These are phyloP conservation scores for Trypanosoma avium DNA, from an alignment of 208 protist species.

Conservation along the genomic window DNA sequence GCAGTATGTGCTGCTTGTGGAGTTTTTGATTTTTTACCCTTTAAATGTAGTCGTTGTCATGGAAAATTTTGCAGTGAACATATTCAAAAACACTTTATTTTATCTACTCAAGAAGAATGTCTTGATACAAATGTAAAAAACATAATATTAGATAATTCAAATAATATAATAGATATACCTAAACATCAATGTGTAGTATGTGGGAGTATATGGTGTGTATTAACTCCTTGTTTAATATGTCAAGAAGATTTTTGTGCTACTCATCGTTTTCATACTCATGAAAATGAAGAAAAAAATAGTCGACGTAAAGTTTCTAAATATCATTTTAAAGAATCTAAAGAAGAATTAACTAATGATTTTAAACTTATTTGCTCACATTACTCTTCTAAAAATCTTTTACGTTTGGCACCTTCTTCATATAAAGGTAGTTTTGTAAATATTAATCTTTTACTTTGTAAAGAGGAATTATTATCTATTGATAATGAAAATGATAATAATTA, in stretches of 20 bases:
- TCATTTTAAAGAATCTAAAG: neutral
- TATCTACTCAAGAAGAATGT: conserved; percentile 3
- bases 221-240: conserved; percentile 47
- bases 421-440: conserved; percentile 38
- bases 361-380: conserved; percentile 29
- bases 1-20: conserved; percentile 60
- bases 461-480: neutral
- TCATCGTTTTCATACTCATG: conserved; percentile 70
- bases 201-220: conserved; percentile 32
- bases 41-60: conserved; percentile 49
- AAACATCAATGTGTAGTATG: conserved; percentile 32
- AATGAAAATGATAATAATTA: neutral
- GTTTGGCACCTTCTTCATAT: conserved; percentile 44
- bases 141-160: neutral
- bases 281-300: conserved; percentile 9
- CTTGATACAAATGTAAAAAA: neutral
- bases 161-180: neutral
- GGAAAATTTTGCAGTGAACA: conserved; percentile 60
- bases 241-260: conserved; percentile 43
- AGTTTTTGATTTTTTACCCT: conserved; percentile 71
- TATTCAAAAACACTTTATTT: conserved; percentile 40
- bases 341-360: neutral
- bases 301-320: neutral
- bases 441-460: conserved; percentile 7
- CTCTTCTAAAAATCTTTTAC: conserved; percentile 24